phyloP scores from a whole-genome alignment of 2,329 filamentous ascomycete genomes.

The Cordyceps sp. region DNA sequence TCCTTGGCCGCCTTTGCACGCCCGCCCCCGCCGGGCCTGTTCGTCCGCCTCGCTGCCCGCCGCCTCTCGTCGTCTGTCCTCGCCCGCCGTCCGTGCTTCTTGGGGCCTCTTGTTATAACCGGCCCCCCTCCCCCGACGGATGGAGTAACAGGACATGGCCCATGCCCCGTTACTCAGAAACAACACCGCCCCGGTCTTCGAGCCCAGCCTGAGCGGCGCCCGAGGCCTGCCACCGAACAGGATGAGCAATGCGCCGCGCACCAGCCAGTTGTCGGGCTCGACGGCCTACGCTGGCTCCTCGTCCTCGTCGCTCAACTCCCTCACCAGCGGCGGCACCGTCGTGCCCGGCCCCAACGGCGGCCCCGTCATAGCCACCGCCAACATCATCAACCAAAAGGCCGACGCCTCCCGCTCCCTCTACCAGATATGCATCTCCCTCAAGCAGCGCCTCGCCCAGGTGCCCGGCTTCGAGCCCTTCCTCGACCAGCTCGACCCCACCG shows the following conservation, averaged over 20 bases:
- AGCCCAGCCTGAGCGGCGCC: slow-evolving; percentile 28
- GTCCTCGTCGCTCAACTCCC: slow-evolving; percentile 32
- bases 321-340: slow-evolving; percentile 26
- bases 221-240: slow-evolving; percentile 25
- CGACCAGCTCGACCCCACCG: slow-evolving; percentile 50
- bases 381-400: slow-evolving; percentile 94
- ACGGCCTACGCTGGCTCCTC: slow-evolving; percentile 37
- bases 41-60: not conserved
- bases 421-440: slow-evolving; percentile 81
- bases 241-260: slow-evolving; percentile 36
- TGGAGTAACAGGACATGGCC: slow-evolving; percentile 35
- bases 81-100: not conserved
- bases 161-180: slow-evolving; percentile 42
- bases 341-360: slow-evolving; percentile 30
- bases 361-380: slow-evolving; percentile 61
- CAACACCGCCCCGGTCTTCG: slow-evolving; percentile 39
- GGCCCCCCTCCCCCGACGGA: slow-evolving; percentile 12
- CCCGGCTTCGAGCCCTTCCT: slow-evolving; percentile 68
- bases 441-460: slow-evolving; percentile 65
- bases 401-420: slow-evolving; percentile 85
- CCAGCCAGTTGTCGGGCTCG: slow-evolving; percentile 46
- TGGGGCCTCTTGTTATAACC: not conserved
- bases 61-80: not conserved
- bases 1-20: not conserved
- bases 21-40: not conserved